Base-by-base conservation (phyloP, 768 basidiomycete species). In the Lactarius indigo region DNA sequence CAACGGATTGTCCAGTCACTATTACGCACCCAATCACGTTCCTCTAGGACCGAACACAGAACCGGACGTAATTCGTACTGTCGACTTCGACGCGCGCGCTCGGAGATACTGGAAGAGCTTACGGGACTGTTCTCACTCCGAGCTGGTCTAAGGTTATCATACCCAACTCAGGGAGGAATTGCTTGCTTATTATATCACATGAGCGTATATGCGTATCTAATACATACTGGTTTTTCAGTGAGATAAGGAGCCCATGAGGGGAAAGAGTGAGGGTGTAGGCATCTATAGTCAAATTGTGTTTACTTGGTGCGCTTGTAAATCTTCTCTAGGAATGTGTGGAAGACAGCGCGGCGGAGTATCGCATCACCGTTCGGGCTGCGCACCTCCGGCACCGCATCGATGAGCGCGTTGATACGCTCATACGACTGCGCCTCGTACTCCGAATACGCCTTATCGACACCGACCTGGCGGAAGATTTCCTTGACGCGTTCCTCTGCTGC, bases 261-360 rank as follows among this genome's bases (percentile, higher is more conserved):
- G 23, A 17, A 17, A 17, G 6, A 41, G 30, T n/a, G n/a, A 15
- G 37, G 55, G 55, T 56, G 41, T 41, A 39, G 39, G 23, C 6
- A 2, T 13, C 26, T 18, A n/a, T 15, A 37, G 4, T 33, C 31
- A 33, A 23, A 57, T 6, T 18, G 7, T 33, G 47, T 18, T 50
- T 70, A 85, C 78, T 85, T 85, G 71, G 78, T 77, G 65, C 84
- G 74, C 77, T 84, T 84, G 76, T 85, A 85, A 41, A 98, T 96
- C 83, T 98, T 98, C 67, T 84, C 83, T 75, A 98, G 78, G 81
- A 97, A 98, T 72, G 83, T 87, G 68, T 82, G 83, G 78, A 98
- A 96, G 65, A 97, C 90, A 68, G 87, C 87, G 61, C 81, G 75
- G 73, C 84, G 83, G 64, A 87, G 73, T 37, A 76, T 77, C 66